Evolutionary conservation across 2,329 filamentous ascomycete genomes (phyloP).

Genomic region (Emergomyces africanus): DNA sequence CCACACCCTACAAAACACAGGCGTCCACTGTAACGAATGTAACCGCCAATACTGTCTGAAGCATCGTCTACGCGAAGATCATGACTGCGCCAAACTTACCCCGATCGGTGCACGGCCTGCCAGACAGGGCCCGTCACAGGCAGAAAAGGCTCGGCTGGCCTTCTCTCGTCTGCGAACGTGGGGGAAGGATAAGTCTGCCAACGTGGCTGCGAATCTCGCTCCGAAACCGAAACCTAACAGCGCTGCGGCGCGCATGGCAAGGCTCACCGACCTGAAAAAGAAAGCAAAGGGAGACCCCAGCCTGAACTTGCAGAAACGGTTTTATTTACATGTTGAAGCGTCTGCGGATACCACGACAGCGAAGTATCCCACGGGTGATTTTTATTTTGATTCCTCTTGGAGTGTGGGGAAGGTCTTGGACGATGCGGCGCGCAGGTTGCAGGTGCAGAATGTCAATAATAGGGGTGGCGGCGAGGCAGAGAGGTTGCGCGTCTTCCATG

Average conservation of each 20-base stretch:
- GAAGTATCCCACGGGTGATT: constrained; percentile 69
- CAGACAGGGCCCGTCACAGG: constrained; percentile 32
- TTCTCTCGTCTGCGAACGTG: constrained; percentile 67
- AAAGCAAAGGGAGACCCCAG: constrained; percentile 83
- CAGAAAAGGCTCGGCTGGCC: constrained; percentile 58
- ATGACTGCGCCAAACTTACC: constrained; percentile 68
- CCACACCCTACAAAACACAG: constrained; percentile 38
- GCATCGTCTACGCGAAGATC: constrained; percentile 49
- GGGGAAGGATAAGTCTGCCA: constrained; percentile 60
- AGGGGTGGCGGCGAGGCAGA: constrained; percentile 43
- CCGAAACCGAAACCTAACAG: constrained; percentile 52
- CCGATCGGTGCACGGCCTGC: constrained; percentile 41
- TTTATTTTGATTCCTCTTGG: constrained; percentile 75
- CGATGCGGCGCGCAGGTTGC: constrained; percentile 30
- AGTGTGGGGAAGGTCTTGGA: constrained; percentile 58
- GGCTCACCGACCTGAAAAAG: constrained; percentile 68
- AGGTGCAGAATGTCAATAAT: constrained; percentile 36
- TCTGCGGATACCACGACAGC: constrained; percentile 72
- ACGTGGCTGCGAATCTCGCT: constrained; percentile 49
- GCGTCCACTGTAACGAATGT: constrained; percentile 38
- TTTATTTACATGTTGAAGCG: constrained; percentile 85
- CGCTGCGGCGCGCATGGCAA: constrained; percentile 52
- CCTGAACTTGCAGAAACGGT: constrained; percentile 64
- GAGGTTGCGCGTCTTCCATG: constrained; percentile 77
- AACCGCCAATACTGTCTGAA: constrained; percentile 39